These are phyloP conservation scores for Leccinum variicolor DNA, from an alignment of 768 basidiomycete species.

Conservation along the genomic window DNA sequence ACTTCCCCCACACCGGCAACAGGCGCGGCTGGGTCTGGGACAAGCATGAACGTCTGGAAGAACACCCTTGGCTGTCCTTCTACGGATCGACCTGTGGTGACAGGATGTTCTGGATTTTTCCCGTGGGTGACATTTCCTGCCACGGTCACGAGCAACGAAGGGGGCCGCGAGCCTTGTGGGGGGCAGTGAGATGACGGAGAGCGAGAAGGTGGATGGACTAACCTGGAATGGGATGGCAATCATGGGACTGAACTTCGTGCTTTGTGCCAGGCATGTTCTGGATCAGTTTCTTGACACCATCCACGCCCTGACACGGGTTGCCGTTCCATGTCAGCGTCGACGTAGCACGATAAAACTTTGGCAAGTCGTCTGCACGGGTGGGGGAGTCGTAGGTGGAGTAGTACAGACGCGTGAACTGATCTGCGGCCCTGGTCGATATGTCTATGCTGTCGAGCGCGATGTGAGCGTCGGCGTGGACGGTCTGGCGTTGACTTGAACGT, in stretches of 20 bases:
- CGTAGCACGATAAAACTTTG: constrained; percentile 73
- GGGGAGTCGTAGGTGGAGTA: constrained; percentile 80
- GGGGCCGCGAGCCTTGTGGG: constrained; percentile 64
- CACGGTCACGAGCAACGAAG: constrained; percentile 74
- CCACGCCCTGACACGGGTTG: constrained; percentile 69
- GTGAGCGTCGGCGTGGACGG: constrained; percentile 3
- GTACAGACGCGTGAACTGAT: constrained; percentile 78
- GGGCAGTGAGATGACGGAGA: constrained; percentile 8
- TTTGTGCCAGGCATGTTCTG: constrained; percentile 74
- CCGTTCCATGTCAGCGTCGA: constrained; percentile 88
- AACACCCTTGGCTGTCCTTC: constrained; percentile 85
- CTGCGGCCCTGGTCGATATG: constrained; percentile 80
- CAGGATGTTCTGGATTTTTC: constrained; percentile 55
- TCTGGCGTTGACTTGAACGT: constrained; percentile 25
- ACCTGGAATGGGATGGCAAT: constrained; percentile 90
- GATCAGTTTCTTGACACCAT: constrained; percentile 64
- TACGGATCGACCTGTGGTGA: constrained; percentile 44
- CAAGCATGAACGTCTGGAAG: constrained; percentile 83
- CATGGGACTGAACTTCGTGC: constrained; percentile 84
- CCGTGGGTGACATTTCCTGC: constrained; percentile 79
- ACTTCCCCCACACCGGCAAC: constrained; percentile 66
- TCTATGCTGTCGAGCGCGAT: constrained; percentile 55
- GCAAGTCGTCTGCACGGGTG: constrained; percentile 71
- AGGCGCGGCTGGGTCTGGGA: constrained; percentile 67
- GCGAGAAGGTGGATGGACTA: constrained; percentile 10